phyloP scores from a whole-genome alignment of 2,329 filamentous ascomycete genomes.

The Volutella citrinella region DNA sequence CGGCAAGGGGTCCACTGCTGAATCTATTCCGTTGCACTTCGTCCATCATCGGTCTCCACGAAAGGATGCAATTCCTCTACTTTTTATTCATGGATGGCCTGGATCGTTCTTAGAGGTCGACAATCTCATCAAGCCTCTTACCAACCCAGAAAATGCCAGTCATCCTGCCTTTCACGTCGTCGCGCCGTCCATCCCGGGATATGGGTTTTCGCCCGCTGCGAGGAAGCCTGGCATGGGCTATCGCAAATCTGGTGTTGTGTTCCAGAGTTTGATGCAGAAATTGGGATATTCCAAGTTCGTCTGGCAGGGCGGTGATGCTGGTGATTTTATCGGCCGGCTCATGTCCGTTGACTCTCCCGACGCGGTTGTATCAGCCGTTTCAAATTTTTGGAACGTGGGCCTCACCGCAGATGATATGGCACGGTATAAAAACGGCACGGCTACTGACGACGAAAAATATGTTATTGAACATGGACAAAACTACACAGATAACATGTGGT shows the following conservation, averaged over 20 bases:
- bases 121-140: conserved; percentile 32
- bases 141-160: conserved; percentile 19
- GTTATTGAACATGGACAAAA: conserved; percentile 39
- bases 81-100: conserved; percentile 44
- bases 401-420: not conserved
- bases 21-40: conserved; percentile 12
- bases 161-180: conserved; percentile 44
- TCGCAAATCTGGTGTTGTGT: conserved; percentile 27
- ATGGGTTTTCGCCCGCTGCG: conserved; percentile 36
- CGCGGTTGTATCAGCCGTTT: not conserved
- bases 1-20: conserved; percentile 1
- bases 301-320: conserved; percentile 30
- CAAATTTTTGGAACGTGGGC: not conserved
- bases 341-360: conserved; percentile 3
- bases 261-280: conserved; percentile 37
- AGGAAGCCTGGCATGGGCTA: conserved; percentile 26
- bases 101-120: conserved; percentile 37
- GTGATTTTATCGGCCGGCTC: conserved; percentile 15
- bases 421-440: not conserved
- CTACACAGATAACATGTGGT: conserved; percentile 44
- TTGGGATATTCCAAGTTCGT: conserved; percentile 37
- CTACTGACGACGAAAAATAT: conserved; percentile 23
- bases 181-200: conserved; percentile 42
- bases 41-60: conserved; percentile 8
- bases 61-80: conserved; percentile 34